Evolutionary conservation across 495 filamentous ascomycete species (phyloP).

Genomic region (Penicillium ochrochloron): DNA sequence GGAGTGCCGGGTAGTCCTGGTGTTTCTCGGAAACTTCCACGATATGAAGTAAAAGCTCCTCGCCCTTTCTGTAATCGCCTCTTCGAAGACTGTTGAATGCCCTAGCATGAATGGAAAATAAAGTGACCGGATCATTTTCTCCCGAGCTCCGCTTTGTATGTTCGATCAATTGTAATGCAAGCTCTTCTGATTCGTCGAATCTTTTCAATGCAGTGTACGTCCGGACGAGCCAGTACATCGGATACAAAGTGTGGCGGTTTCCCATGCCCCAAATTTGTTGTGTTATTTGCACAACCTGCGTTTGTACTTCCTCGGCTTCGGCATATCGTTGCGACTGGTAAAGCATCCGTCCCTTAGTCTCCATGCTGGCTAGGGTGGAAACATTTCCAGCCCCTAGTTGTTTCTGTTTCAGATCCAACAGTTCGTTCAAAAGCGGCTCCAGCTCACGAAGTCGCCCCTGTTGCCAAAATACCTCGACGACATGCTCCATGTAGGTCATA

Average conservation of each 20-base stretch:
- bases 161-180: not conserved
- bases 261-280: not conserved
- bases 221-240: not conserved
- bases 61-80: not conserved
- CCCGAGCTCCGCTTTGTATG: not conserved
- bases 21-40: not conserved
- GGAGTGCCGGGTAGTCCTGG: not conserved
- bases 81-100: not conserved
- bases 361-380: not conserved
- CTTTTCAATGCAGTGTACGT: not conserved
- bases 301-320: not conserved
- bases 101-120: not conserved
- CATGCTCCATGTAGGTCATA: not conserved
- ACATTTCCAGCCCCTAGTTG: not conserved
- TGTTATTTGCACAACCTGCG: not conserved
- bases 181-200: not conserved
- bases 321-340: not conserved
- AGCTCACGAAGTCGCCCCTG: not conserved
- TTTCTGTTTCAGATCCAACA: not conserved
- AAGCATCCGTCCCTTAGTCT: not conserved
- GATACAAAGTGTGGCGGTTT: not conserved
- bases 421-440: not conserved
- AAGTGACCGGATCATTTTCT: not conserved
- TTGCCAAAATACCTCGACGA: not conserved
- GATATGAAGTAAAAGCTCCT: not conserved